phyloP scores from a whole-genome alignment of 768 basidiomycete species.

The Naematelia encephala region DNA sequence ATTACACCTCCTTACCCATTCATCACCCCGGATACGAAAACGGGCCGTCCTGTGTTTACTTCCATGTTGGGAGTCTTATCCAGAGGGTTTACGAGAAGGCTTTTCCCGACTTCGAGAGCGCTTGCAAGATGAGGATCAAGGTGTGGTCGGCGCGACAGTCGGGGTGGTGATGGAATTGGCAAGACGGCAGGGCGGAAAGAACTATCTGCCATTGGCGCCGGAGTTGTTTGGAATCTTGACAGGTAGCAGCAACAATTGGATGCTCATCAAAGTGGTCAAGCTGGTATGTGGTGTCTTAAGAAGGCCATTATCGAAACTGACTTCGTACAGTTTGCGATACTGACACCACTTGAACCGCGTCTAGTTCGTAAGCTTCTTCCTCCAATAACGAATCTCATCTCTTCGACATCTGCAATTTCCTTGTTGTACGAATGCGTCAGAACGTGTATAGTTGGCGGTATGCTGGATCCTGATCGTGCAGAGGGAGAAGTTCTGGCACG shows the following conservation, averaged over 20 bases:
- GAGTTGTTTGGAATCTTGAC: slow-evolving; percentile 89
- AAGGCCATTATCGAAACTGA: slow-evolving; percentile 11
- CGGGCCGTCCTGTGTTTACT: slow-evolving; percentile 81
- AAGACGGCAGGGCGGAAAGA: slow-evolving; percentile 65
- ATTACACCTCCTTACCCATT: slow-evolving; percentile 54
- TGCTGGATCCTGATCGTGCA: slow-evolving; percentile 64
- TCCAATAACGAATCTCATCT: slow-evolving; percentile 91
- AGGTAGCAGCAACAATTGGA: slow-evolving; percentile 96
- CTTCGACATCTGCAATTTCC: slow-evolving; percentile 91
- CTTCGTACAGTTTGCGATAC: slow-evolving; percentile 71
- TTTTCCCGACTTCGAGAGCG: slow-evolving; percentile 65
- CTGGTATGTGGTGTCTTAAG: slow-evolving; percentile 56
- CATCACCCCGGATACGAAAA: slow-evolving; percentile 64
- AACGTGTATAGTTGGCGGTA: slow-evolving; percentile 94
- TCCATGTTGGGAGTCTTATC: slow-evolving; percentile 75
- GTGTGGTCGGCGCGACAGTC: slow-evolving; percentile 88
- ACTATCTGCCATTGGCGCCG: slow-evolving; percentile 83
- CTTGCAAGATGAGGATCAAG: slow-evolving; percentile 57
- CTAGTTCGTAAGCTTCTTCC: slow-evolving; percentile 90
- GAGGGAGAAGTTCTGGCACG: slow-evolving; percentile 75
- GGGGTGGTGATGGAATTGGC: slow-evolving; percentile 93
- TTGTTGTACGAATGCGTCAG: slow-evolving; percentile 96
- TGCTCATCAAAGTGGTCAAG: slow-evolving; percentile 98
- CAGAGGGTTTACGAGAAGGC: slow-evolving; percentile 67
- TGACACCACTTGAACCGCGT: slow-evolving; percentile 88